phyloP scores from a whole-genome alignment of 139 green algal species.

The Axilococcus clingmanii region DNA sequence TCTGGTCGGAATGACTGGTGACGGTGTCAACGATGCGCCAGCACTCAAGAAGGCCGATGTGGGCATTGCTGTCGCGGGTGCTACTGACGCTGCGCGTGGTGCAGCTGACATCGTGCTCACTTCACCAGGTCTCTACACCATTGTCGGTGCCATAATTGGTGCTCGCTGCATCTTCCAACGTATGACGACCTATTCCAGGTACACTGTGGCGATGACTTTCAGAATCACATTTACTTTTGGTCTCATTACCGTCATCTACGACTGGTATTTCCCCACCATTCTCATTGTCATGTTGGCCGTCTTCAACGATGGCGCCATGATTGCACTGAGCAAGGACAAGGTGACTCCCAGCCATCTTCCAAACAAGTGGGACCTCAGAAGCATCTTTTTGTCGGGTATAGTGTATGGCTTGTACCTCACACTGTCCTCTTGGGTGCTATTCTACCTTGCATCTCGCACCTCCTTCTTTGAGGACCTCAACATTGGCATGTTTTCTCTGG shows the following conservation, averaged over 20 bases:
- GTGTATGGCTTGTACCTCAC: conserved; percentile 75
- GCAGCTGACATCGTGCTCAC: conserved; percentile 78
- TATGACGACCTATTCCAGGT: conserved; percentile 68
- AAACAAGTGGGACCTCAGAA: conserved; percentile 63
- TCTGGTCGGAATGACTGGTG: conserved; percentile 68
- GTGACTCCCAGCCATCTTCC: conserved; percentile 46
- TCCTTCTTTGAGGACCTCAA: conserved; percentile 56
- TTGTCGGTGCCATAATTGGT: conserved; percentile 62
- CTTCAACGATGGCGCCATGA: conserved; percentile 86
- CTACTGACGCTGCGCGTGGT: conserved; percentile 70
- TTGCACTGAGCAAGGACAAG: conserved; percentile 71
- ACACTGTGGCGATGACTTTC: conserved; percentile 78
- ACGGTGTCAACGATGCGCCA: conserved; percentile 90
- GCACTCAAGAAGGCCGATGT: conserved; percentile 93
- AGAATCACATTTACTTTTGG: conserved; percentile 82
- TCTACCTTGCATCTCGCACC: conserved; percentile 41
- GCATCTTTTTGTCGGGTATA: conserved; percentile 70
- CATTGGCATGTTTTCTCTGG: conserved; percentile 42
- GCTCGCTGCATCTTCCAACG: conserved; percentile 84
- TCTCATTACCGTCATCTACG: conserved; percentile 68
- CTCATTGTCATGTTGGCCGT: conserved; percentile 79
- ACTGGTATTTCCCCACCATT: conserved; percentile 71
- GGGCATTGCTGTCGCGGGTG: conserved; percentile 71
- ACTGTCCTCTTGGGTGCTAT: conserved; percentile 58
- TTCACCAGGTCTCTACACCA: conserved; percentile 39